Evolutionary conservation across 306 rosid genomes (phyloP).

Genomic region (Corylus americana): DNA sequence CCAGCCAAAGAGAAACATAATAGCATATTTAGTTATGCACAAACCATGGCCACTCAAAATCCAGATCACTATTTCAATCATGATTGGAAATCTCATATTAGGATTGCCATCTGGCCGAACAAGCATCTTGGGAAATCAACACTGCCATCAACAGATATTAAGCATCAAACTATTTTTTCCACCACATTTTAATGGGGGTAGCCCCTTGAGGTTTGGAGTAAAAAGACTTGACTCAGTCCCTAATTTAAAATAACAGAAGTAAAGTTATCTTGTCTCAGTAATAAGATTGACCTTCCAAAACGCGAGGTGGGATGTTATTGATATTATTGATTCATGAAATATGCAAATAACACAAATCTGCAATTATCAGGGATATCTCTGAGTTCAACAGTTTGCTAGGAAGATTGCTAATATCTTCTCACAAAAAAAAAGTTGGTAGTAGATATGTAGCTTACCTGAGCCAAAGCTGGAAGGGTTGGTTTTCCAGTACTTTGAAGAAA

Average conservation of each 20-base stretch:
- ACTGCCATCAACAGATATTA: background rate
- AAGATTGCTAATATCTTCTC: no score
- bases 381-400: no score
- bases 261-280: background rate
- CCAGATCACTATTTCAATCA: no score
- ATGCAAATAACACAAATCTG: background rate
- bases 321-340: background rate
- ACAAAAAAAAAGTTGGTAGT: no score
- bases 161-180: background rate
- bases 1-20: no score
- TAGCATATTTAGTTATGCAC: no score
- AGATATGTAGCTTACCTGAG: conserved; percentile 56
- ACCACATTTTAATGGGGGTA: background rate
- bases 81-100: background rate
- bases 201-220: background rate
- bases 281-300: background rate
- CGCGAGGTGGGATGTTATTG: background rate
- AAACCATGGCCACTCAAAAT: no score
- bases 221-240: background rate
- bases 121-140: background rate
- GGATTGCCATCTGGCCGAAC: background rate
- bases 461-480: conserved; percentile 82
- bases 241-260: background rate
- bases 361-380: no score
- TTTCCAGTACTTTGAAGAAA: conserved; percentile 79